These are phyloP conservation scores for Cystoderma amianthinum DNA, from an alignment of 768 basidiomycete genomes.

Conservation along the genomic window DNA sequence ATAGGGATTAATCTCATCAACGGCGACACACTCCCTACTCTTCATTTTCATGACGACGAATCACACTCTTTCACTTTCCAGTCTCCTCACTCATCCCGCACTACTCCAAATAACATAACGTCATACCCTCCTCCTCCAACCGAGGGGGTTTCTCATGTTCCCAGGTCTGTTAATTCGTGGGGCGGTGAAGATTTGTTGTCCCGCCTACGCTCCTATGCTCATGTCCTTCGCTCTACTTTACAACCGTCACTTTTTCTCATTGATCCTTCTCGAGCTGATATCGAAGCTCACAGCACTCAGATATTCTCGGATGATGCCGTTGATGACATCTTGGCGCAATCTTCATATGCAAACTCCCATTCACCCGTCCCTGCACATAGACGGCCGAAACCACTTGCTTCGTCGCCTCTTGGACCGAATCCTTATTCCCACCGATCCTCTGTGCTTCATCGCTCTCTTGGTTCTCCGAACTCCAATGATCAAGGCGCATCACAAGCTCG, in stretches of 20 bases:
- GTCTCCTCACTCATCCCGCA: constrained; percentile 26
- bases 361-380: constrained; percentile 84
- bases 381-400: constrained; percentile 59
- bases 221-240: constrained; percentile 79
- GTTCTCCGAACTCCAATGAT: constrained; percentile 43
- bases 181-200: constrained; percentile 84
- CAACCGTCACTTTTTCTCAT: constrained; percentile 85
- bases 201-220: constrained; percentile 69
- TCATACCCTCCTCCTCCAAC: constrained; percentile 61
- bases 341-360: constrained; percentile 68
- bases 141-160: constrained; percentile 31
- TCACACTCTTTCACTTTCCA: constrained; percentile 69
- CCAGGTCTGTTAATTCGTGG: constrained; percentile 54
- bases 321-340: constrained; percentile 78
- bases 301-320: constrained; percentile 83
- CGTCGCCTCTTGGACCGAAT: constrained; percentile 28
- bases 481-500: constrained; percentile 63
- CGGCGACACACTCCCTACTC: constrained; percentile 78
- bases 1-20: constrained; percentile 85
- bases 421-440: constrained; percentile 66
- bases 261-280: constrained; percentile 89
- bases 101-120: constrained; percentile 27
- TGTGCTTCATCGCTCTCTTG: constrained; percentile 74
- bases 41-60: constrained; percentile 97
- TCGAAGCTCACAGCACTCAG: constrained; percentile 83